Evolutionary conservation across 192 early-diverging fungal species (phyloP).

Genomic region (Coemansia sp.): DNA sequence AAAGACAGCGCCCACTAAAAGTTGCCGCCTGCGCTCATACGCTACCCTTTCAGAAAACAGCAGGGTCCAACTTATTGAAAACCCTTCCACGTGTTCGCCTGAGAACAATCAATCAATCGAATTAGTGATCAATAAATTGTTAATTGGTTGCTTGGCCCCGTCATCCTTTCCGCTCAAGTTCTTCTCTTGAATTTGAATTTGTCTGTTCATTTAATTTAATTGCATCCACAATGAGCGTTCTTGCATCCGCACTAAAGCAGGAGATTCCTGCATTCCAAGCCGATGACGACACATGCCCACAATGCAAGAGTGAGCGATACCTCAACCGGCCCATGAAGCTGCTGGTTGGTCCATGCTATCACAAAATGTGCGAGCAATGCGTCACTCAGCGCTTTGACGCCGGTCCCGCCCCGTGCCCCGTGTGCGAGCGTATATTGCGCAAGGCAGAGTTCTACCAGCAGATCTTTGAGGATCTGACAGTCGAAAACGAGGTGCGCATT

Average conservation of each 20-base stretch:
- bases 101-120: background rate
- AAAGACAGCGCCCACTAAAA: background rate
- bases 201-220: background rate
- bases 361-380: constrained; percentile 96
- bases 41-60: background rate
- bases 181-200: background rate
- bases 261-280: constrained; percentile 36
- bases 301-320: constrained; percentile 85
- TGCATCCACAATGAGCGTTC: constrained; percentile 30
- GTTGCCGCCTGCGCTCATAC: too few species aligned
- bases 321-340: constrained; percentile 85
- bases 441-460: constrained; percentile 84
- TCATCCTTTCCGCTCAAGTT: too few species aligned
- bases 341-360: constrained; percentile 91
- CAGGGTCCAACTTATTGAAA: too few species aligned
- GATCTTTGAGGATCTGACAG: constrained; percentile 91
- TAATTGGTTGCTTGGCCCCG: background rate
- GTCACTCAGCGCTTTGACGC: constrained; percentile 79
- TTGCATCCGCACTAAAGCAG: constrained; percentile 32
- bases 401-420: constrained; percentile 90
- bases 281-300: constrained; percentile 60
- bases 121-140: background rate
- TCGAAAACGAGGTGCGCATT: constrained; percentile 92
- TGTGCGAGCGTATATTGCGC: constrained; percentile 77
- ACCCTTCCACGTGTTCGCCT: background rate